Evolutionary conservation across 2,329 filamentous ascomycete genomes (phyloP).

Genomic region (Ceratocystis harringtonii): DNA sequence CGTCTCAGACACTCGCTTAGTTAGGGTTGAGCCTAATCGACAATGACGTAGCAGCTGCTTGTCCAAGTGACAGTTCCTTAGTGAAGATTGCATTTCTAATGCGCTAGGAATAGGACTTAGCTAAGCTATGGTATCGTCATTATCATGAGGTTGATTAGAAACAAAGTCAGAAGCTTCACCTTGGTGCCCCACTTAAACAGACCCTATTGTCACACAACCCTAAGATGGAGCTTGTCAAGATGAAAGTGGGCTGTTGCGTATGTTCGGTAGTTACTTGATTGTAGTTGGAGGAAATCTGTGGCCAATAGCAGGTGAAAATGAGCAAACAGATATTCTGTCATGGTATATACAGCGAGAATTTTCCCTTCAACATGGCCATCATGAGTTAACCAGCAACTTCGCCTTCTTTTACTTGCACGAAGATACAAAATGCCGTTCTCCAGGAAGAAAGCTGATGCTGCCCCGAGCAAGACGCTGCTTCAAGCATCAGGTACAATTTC

Average conservation of each 20-base stretch:
- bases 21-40: not conserved
- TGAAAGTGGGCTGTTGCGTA: not conserved
- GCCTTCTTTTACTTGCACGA: no score
- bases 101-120: not conserved
- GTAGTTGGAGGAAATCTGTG: no score
- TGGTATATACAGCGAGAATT: no score
- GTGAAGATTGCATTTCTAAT: not conserved
- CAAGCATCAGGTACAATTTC: not conserved
- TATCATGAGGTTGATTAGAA: not conserved
- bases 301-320: no score
- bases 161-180: not conserved
- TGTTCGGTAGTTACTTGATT: not conserved
- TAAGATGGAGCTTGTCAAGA: not conserved
- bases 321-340: no score
- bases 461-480: not conserved
- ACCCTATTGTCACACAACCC: not conserved
- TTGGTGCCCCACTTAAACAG: not conserved
- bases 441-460: not conserved
- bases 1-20: not conserved
- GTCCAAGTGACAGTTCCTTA: not conserved
- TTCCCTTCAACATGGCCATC: no score
- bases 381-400: no score
- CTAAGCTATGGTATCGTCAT: not conserved
- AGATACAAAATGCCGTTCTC: not conserved
- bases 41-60: not conserved